phyloP scores from a whole-genome alignment of 1,284 basidiomycete genomes.

The Cystobasidium slooffiae region DNA sequence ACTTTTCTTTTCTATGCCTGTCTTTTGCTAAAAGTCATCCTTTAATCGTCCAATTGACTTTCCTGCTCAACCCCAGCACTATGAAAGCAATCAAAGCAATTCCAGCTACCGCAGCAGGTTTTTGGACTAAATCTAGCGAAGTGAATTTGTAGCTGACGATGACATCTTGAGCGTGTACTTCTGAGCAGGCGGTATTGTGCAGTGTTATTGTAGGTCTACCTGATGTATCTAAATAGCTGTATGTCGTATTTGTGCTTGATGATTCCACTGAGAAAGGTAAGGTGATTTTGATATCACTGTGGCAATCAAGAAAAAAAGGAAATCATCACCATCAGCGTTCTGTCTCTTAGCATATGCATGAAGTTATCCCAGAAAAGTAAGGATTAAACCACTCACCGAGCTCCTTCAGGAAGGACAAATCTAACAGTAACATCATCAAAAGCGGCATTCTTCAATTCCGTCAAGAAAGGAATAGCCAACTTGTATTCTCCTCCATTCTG shows the following conservation, averaged over 20 bases:
- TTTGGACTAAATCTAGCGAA: constrained; percentile 74
- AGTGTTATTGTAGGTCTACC: constrained; percentile 81
- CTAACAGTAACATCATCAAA: constrained; percentile 78
- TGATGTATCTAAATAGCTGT: constrained; percentile 90
- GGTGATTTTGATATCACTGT: constrained; percentile 74
- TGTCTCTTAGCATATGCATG: not conserved
- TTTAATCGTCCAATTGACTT: constrained; percentile 49
- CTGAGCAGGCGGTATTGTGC: constrained; percentile 73
- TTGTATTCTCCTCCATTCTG: constrained; percentile 67
- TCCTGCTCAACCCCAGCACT: constrained; percentile 55
- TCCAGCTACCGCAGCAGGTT: constrained; percentile 72
- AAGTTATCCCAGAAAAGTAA: not conserved
- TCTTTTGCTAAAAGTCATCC: not conserved
- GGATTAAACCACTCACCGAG: constrained; percentile 67
- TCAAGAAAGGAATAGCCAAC: constrained; percentile 84
- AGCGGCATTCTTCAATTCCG: constrained; percentile 75
- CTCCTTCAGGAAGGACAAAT: constrained; percentile 90
- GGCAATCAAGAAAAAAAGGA: not conserved
- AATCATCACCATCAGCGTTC: not conserved
- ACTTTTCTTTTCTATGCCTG: not conserved
- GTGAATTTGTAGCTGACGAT: constrained; percentile 78
- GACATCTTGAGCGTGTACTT: constrained; percentile 70
- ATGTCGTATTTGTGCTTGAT: constrained; percentile 68
- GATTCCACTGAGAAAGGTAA: constrained; percentile 75
- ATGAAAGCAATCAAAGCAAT: constrained; percentile 54